Conservation (phyloP, 192 early-diverging fungal genomes). For the Gaertneriomyces sp. region DNA sequence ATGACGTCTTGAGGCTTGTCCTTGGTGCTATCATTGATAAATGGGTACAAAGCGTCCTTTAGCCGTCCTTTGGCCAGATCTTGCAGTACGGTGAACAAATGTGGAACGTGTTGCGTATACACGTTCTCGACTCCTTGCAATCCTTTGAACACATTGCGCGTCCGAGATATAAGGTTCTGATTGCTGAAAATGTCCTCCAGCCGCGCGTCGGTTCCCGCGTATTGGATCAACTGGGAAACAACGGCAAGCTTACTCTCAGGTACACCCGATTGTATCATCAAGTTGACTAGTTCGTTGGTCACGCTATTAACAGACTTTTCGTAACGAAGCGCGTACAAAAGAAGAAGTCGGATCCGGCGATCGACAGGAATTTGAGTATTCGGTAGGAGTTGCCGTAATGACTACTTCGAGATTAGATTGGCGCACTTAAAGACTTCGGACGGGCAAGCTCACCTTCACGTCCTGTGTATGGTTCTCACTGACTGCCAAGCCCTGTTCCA, state of each 20-base stretch:
- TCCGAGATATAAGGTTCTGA: slow-evolving; percentile 77
- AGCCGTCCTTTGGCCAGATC: slow-evolving; percentile 75
- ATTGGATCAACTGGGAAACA: slow-evolving; percentile 69
- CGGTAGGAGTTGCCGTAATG: slow-evolving; percentile 66
- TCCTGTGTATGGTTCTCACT: slow-evolving; percentile 81
- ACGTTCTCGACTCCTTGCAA: slow-evolving; percentile 98
- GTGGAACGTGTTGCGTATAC: slow-evolving; percentile 92
- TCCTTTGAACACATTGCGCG: slow-evolving; percentile 88
- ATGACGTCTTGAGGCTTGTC: slow-evolving; percentile 90
- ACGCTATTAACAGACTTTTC: slow-evolving; percentile 76
- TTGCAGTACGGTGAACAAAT: slow-evolving; percentile 76
- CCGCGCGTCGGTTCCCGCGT: slow-evolving; percentile 72
- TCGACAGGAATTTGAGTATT: slow-evolving; percentile 64
- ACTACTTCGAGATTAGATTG: slow-evolving; percentile 29
- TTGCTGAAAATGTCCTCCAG: slow-evolving; percentile 89
- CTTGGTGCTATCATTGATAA: slow-evolving; percentile 59
- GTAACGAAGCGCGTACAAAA: slow-evolving; percentile 89
- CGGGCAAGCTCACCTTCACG: slow-evolving; percentile 58
- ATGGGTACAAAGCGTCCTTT: slow-evolving; percentile 74
- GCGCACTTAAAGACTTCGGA: background rate
- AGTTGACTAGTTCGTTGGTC: slow-evolving; percentile 66
- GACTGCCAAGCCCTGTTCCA: slow-evolving; percentile 93
- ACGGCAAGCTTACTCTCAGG: slow-evolving; percentile 69
- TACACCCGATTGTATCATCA: slow-evolving; percentile 67
- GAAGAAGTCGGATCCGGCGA: slow-evolving; percentile 73